Conservation (phyloP, 352 stramenopile species). For the Saprolegnia parasitica region DNA sequence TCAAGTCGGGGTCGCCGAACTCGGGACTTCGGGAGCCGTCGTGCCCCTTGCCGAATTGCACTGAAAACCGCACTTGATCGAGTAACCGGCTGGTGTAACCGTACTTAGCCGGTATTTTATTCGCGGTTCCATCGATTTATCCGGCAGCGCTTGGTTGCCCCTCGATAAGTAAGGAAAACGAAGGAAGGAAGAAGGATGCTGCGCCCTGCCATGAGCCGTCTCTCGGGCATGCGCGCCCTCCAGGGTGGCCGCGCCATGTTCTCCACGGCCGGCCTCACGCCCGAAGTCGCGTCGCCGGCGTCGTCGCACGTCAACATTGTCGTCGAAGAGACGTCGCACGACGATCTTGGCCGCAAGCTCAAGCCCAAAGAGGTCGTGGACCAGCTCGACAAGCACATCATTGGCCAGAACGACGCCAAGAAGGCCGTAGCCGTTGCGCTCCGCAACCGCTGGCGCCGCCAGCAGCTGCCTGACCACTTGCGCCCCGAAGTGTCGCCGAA, state of each 20-base stretch:
- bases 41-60: not conserved
- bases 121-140: constrained; percentile 20
- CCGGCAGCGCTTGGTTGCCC: constrained; percentile 9
- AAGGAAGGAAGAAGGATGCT: constrained; percentile 1
- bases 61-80: not conserved
- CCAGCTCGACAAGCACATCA: constrained; percentile 94
- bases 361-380: constrained; percentile 90
- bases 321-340: constrained; percentile 22
- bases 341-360: constrained; percentile 39
- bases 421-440: constrained; percentile 97
- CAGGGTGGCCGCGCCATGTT: not conserved
- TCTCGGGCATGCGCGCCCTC: not conserved
- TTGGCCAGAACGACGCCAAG: constrained; percentile 96
- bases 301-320: constrained; percentile 21
- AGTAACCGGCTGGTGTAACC: not conserved
- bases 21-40: no score
- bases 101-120: not conserved
- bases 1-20: no score
- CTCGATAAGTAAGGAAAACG: constrained; percentile 6
- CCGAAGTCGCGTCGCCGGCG: not conserved
- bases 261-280: not conserved
- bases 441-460: constrained; percentile 95
- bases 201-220: not conserved
- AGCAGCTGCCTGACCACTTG: constrained; percentile 88
- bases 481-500: constrained; percentile 93